Evolutionary conservation across 352 stramenopile species (phyloP), one percentile per base, ranked within the genome.

Genomic region (Plasmopara halstedii): DNA sequence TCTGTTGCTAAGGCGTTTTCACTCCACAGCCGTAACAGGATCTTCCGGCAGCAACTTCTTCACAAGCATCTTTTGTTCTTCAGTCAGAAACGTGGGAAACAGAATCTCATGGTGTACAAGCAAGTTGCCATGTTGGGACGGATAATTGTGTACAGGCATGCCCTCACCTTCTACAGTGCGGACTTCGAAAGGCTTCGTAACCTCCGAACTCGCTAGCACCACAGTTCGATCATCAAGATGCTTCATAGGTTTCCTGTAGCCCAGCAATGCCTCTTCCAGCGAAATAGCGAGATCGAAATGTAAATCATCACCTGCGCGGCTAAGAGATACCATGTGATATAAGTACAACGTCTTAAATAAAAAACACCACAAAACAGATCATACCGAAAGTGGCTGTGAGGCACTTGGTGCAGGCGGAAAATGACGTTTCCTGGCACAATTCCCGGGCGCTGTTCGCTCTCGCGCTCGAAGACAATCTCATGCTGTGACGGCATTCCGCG

Each of bases 161-260:
- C 96, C 96, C 62, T 99, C 96, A 26, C 77, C 86, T 26, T 76
- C 54, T n/a, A 98, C 73, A 23, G 65, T 62, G 50, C 90, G 75
- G 8, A 97, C 89, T 53, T 98, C 73, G 47, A 97, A 96, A 7
- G 86, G 89, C 53, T 96, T 94, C 0, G 87, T 98, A 17, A 98
- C 76, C 27, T 77, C 73, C 22, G 89, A 42, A 27, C 83, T 68
- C 21, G 75, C 73, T 18, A 98, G 55, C 22, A 62, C 65, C n/a
- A 98, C 95, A 41, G 81, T 70, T 48, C 93, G 87, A 33, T 93
- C 85, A 65, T 99, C 96, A 29, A 99, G 60, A 62, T 99, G 94
- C 19, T 71, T 69, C 22, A 99, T 68, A 33, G 81, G 73, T 50
- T 95, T 85, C 39, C 64, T 82, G 67, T 98, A 99, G 40, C 96